Base-by-base conservation (phyloP, 805 yeast species). In the Candida xiaguanensis region DNA sequence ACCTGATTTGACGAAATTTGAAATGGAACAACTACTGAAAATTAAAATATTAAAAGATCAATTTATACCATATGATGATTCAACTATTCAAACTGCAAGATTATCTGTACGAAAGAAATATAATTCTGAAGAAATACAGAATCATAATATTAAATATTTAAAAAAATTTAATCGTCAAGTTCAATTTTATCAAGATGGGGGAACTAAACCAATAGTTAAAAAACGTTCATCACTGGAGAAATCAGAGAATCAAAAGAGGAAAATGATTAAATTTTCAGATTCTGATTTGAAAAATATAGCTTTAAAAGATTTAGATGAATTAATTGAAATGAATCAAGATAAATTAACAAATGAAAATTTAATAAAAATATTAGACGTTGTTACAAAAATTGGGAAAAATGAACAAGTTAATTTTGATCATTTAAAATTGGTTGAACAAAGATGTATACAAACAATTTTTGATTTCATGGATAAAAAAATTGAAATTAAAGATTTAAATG, bases 51-150 rank as follows among this genome's bases (percentile, higher is more conserved):
- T 8, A 11, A 20, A 15, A 12, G 36, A 33, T 16, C 30, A 34
- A 17, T 8, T 24, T n/a, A n/a, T 23, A 16, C 25, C 36, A 8
- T 12, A 25, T 14, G 29, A 31, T 27, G 23, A 31, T 31, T 19
- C 33, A 3, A 23, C 30, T 4, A 22, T 24, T n/a, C 33, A 35
- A 8, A 46, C 44, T 5, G 25, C 55, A 5, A 45, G 56, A 20
- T 42, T 57, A 26, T 51, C 58, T 1, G 49, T 53, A n/a, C 41
- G 59, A 25, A 51, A 54, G 34, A 42, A 40, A n/a, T 55, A 53
- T 36, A 45, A 50, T 25, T n/a, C 39, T 3, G 47, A 49, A 25
- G 41, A 40, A n/a, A 46, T 44, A 5, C 42, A 41, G 13, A 36
- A 26, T 9, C 60, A 58, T 26, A 52, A 55, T 24, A 31, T 39